phyloP scores from a whole-genome alignment of 768 basidiomycete species.

The Kondoa subrosea region DNA sequence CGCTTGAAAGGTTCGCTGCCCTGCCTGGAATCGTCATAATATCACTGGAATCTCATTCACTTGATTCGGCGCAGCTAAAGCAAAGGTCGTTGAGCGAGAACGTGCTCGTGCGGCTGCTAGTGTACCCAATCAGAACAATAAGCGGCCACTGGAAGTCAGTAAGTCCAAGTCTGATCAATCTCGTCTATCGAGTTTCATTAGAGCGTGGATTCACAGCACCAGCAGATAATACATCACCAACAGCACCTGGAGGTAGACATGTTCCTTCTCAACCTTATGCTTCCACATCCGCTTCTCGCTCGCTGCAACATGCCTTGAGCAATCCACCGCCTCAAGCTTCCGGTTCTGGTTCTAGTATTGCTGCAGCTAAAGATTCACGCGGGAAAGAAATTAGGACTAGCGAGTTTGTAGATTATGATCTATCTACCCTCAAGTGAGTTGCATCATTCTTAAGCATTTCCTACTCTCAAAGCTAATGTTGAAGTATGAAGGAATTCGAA shows the following conservation, averaged over 20 bases:
- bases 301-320: not conserved
- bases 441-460: conserved; percentile 29
- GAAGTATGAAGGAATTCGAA: conserved; percentile 47
- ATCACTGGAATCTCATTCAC: too few species aligned
- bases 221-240: conserved; percentile 47
- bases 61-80: conserved; percentile 20
- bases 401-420: conserved; percentile 20
- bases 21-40: not conserved
- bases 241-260: conserved; percentile 32
- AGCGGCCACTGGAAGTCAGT: conserved; percentile 37
- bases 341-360: not conserved
- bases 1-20: not conserved
- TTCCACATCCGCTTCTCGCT: not conserved
- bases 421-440: conserved; percentile 19
- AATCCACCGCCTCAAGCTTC: not conserved
- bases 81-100: conserved; percentile 22
- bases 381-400: conserved; percentile 48
- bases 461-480: conserved; percentile 49
- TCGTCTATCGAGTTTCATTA: not conserved
- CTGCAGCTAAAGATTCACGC: conserved; percentile 37
- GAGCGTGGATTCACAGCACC: conserved; percentile 41
- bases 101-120: conserved; percentile 5
- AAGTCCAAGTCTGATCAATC: not conserved
- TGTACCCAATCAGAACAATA: conserved; percentile 41
- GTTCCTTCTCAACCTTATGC: conserved; percentile 6